Evolutionary conservation across 495 filamentous ascomycete genomes (phyloP), one percentile per base, ranked within the genome.

Genomic region (Penicillium tannophilum): DNA sequence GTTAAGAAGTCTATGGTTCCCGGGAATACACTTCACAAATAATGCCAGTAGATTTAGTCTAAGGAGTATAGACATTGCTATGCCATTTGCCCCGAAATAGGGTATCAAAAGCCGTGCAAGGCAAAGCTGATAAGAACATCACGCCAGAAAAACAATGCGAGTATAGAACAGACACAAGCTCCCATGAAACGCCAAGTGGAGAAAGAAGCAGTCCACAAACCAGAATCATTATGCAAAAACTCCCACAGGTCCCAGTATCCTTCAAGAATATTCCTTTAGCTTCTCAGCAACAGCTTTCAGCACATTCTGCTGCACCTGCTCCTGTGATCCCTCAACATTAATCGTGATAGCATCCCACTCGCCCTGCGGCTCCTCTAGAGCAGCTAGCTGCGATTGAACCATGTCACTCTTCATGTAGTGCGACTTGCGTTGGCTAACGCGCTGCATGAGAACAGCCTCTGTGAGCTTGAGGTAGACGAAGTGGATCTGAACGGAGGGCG

Each of bases 321-420:
- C 83, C 57, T 82, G 71, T 11, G 84, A 72, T 1, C 80, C 85
- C 60, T 83, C 83, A 41, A 94, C 93, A 74, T 97, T 89, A 45
- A 98, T 80, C 47, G 83, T 86, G 50, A 96, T 81, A 57, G 92
- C 90, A 74, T 98, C 94, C 65, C 80, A 84, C 77, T 99, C 95
- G 35, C 86, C 85, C 56, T 79, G 65, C 0, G 95, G 95, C 65
- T 88, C 86, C 73, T 99, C 92, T 17, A 99, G 82, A 50, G 85
- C 86, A 56, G 86, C 82, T 63, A 97, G 87, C 69, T 99, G 95
- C 69, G 89, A 93, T 54, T 88, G 88, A n/a, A 99, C 92, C 95
- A 99, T 99, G 53, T 86, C 84, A 59, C 90, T 89, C 72, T 96
- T 95, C 94, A 99, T 98, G 73, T 94, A 99, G 69, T 99, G 95